Conservation (phyloP, 225 moss, liverwort and hornwort genomes). For the Neckera pumila region DNA sequence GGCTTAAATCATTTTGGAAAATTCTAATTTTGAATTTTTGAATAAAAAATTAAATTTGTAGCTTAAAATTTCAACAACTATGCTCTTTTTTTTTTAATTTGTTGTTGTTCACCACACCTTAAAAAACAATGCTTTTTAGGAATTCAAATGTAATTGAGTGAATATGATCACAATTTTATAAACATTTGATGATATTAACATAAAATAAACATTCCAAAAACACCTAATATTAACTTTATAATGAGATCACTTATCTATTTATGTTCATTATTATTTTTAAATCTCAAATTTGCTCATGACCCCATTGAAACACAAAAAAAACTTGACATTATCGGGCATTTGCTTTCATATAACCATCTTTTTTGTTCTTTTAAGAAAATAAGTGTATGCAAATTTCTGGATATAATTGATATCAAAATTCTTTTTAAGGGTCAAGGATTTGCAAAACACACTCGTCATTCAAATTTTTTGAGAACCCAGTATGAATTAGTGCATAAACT, state of each 20-base stretch:
- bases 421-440: background rate
- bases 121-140: background rate
- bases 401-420: background rate
- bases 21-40: background rate
- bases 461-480: background rate
- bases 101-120: accelerated
- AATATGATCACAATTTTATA: background rate
- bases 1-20: accelerated
- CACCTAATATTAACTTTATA: background rate
- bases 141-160: background rate
- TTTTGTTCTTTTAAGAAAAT: background rate
- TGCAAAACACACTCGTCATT: accelerated
- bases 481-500: background rate
- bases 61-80: background rate
- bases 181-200: background rate
- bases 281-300: background rate
- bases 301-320: accelerated
- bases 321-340: accelerated
- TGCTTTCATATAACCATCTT: accelerated
- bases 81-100: background rate
- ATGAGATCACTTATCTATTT: accelerated
- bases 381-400: background rate
- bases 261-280: too few species aligned
- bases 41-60: background rate
- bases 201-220: accelerated